Percentiles rank a stretch among this genome's conserved stretches.
Conservation (phyloP, 495 filamentous ascomycete genomes). For the Annulohypoxylon stygium region DNA sequence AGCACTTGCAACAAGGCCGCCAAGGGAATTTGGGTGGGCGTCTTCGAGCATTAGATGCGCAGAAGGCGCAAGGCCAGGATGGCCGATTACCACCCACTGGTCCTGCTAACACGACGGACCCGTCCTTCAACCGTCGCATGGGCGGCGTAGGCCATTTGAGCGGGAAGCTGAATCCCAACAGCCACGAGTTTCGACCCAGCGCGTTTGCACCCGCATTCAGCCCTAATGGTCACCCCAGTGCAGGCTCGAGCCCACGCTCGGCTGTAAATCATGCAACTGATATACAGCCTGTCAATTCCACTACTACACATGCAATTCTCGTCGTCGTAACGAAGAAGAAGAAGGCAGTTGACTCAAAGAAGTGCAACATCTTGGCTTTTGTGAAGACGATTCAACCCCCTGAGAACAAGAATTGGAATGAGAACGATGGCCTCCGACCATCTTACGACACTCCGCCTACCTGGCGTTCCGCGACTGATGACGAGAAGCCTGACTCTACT, state of each 20-base stretch:
- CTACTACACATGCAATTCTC: conserved; percentile 53
- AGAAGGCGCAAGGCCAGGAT: conserved; percentile 60
- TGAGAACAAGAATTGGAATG: conserved; percentile 69
- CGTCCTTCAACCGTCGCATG: conserved; percentile 61
- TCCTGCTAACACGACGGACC: conserved; percentile 62
- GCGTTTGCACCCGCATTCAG: conserved; percentile 82
- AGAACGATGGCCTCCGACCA: conserved; percentile 80
- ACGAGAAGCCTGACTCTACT: conserved; percentile 71
- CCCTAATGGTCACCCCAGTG: conserved; percentile 72
- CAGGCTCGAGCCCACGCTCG: conserved; percentile 74
- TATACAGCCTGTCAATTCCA: conserved; percentile 49
- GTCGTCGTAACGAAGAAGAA: conserved; percentile 70
- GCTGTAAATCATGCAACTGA: conserved; percentile 62
- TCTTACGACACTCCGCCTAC: conserved; percentile 84
- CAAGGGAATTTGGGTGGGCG: conserved; percentile 58
- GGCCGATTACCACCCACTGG: conserved; percentile 66
- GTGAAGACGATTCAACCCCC: conserved; percentile 84
- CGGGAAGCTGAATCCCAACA: conserved; percentile 83
- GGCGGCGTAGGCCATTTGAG: conserved; percentile 64
- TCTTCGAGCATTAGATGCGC: conserved; percentile 60
- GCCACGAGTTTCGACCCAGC: conserved; percentile 86
- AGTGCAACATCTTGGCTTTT: conserved; percentile 69
- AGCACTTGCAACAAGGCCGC: conserved; percentile 52
- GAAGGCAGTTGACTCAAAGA: conserved; percentile 67
- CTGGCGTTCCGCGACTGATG: conserved; percentile 74